Percentiles rank a stretch among this genome's conserved stretches.
These are phyloP conservation scores for Protomyces pachydermus DNA, from an alignment of 1,139 yeast species.

Conservation along the genomic window DNA sequence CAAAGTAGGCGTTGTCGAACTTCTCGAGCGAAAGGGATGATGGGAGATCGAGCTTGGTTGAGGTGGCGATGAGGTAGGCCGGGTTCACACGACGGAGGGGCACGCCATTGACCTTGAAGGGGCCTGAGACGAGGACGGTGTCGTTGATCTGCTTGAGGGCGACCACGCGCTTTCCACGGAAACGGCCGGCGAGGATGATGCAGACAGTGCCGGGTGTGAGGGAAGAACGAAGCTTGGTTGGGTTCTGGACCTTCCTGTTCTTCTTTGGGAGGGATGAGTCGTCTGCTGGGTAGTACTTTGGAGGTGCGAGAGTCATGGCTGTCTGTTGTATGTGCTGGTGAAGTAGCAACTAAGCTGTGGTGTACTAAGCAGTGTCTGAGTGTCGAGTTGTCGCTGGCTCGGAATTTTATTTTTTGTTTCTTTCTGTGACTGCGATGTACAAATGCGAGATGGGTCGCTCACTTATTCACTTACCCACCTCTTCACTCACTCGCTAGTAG, in stretches of 20 bases:
- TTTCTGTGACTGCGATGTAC: no score
- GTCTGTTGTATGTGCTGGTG: no score
- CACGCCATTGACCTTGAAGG: slow-evolving; percentile 99
- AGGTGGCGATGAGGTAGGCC: slow-evolving; percentile 98
- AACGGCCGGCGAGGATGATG: slow-evolving; percentile 98
- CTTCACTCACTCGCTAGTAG: no score
- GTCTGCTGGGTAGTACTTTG: slow-evolving; percentile 95
- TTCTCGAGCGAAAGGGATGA: slow-evolving; percentile 80
- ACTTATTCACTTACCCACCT: no score
- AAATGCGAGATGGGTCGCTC: no score
- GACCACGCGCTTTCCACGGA: slow-evolving; percentile 99
- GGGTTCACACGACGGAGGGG: slow-evolving; percentile 98
- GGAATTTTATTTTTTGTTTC: no score
- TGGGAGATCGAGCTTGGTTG: slow-evolving; percentile 73
- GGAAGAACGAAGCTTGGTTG: slow-evolving; percentile 94
- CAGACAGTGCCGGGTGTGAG: slow-evolving; percentile 98
- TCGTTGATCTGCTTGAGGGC: slow-evolving; percentile 96
- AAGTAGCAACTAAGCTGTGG: no score
- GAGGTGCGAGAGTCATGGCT: slow-evolving; percentile 45
- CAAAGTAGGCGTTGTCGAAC: slow-evolving; percentile 94
- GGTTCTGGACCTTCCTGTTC: slow-evolving; percentile 70
- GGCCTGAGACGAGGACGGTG: slow-evolving; percentile 97
- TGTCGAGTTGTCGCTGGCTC: no score
- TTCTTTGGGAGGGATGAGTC: slow-evolving; percentile 82
- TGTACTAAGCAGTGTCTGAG: no score